Percentiles rank a stretch among this genome's conserved stretches.
Conservation (phyloP, 768 basidiomycete genomes). For the Podaxis pistillaris region DNA sequence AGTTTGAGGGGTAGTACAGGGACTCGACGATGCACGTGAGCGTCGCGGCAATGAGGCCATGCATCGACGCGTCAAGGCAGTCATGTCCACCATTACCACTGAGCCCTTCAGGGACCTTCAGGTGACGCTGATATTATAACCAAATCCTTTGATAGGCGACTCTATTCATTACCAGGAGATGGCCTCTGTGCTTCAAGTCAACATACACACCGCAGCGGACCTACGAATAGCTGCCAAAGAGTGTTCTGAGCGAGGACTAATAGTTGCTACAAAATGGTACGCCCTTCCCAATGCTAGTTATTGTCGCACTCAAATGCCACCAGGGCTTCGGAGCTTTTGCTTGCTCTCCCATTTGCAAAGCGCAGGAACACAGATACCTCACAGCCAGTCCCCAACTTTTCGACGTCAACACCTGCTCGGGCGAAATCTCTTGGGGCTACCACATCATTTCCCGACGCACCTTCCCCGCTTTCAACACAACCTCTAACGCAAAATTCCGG, state of each 20-base stretch:
- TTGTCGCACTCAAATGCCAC: constrained; percentile 12
- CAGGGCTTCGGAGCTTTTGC: constrained; percentile 78
- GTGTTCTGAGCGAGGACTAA: constrained; percentile 71
- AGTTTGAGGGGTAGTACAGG: neutral
- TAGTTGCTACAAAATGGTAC: constrained; percentile 77
- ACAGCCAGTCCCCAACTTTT: constrained; percentile 35
- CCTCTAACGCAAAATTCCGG: constrained; percentile 26
- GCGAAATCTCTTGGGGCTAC: constrained; percentile 39
- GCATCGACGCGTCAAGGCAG: constrained; percentile 19
- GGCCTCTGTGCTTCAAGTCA: constrained; percentile 29
- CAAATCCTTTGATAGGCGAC: neutral
- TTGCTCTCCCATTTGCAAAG: constrained; percentile 48
- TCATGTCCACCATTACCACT: neutral
- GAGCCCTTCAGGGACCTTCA: neutral
- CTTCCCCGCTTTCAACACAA: constrained; percentile 32
- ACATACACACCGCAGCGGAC: constrained; percentile 51
- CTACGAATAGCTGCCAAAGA: constrained; percentile 65
- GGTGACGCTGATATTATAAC: neutral
- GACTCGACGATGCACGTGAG: neutral
- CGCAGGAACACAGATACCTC: constrained; percentile 7
- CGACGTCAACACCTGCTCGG: constrained; percentile 61
- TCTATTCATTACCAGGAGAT: constrained; percentile 9
- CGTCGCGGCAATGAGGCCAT: neutral
- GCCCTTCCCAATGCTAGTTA: constrained; percentile 19
- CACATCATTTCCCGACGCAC: constrained; percentile 33